phyloP scores from a whole-genome alignment of 805 yeast species.

The Saturnispora dispora region DNA sequence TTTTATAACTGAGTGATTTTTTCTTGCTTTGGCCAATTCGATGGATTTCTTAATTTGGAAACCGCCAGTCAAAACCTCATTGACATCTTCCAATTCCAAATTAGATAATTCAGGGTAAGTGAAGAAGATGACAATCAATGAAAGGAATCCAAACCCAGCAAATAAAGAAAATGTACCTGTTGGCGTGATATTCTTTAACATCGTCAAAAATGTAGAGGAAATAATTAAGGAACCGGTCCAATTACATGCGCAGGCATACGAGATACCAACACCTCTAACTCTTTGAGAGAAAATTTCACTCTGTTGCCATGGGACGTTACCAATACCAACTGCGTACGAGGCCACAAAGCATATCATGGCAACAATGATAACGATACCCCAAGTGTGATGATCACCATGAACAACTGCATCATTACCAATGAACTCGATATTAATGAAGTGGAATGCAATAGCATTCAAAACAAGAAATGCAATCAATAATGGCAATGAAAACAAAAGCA shows the following conservation, averaged over 20 bases:
- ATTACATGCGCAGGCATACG: conserved; percentile 84
- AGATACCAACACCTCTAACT: conserved; percentile 87
- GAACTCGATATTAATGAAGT: conserved; percentile 61
- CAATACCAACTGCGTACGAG: conserved; percentile 87
- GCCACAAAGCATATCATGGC: conserved; percentile 86
- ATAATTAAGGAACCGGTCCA: conserved; percentile 93
- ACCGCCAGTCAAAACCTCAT: conserved; percentile 69
- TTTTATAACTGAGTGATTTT: conserved; percentile 4
- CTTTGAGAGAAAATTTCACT: conserved; percentile 90
- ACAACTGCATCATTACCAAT: conserved; percentile 37
- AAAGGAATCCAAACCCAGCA: conserved; percentile 68
- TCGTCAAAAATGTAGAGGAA: conserved; percentile 86
- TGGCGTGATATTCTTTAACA: conserved; percentile 89
- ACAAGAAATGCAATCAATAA: conserved; percentile 73
- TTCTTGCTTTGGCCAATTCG: conserved; percentile 41
- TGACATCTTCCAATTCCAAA: conserved; percentile 85
- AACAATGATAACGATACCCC: conserved; percentile 84
- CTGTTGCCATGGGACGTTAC: conserved; percentile 98
- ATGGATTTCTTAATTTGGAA: conserved; percentile 69
- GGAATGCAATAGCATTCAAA: conserved; percentile 85
- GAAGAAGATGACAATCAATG: conserved; percentile 69
- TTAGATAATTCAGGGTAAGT: conserved; percentile 90
- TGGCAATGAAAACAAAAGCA: conserved; percentile 73
- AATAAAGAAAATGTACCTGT: conserved; percentile 90
- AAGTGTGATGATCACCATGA: conserved; percentile 48